phyloP scores from a whole-genome alignment of 352 stramenopile genomes.

The Phytophthora hybrid region DNA sequence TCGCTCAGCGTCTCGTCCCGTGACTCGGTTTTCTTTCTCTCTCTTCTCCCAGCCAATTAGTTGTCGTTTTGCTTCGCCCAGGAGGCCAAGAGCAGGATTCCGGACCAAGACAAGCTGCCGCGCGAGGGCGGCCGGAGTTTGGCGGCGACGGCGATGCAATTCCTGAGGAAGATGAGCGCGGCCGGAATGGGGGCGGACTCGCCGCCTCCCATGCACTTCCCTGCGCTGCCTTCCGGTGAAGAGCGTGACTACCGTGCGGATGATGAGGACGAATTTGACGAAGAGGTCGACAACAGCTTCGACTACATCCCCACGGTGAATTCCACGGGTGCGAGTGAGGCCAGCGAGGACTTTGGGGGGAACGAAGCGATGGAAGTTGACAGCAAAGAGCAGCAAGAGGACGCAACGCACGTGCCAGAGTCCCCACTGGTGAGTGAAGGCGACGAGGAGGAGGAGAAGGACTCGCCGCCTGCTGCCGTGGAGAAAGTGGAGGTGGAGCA shows the following conservation, averaged over 20 bases:
- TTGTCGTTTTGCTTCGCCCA: constrained; percentile 2
- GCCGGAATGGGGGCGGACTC: constrained; percentile 31
- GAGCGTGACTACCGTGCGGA: constrained; percentile 23
- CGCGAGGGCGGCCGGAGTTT: constrained; percentile 21
- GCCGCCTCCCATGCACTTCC: neutral
- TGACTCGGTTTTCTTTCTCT: neutral
- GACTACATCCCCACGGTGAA: constrained; percentile 5
- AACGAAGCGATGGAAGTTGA: neutral
- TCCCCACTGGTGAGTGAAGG: neutral
- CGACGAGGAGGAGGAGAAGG: neutral
- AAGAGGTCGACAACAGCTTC: constrained; percentile 24
- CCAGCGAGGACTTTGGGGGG: neutral
- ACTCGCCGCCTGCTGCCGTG: neutral
- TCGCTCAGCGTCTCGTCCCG: constrained; percentile 23
- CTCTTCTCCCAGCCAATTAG: constrained; percentile 3
- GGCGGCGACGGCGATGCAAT: constrained; percentile 10
- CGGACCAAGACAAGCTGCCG: constrained; percentile 9
- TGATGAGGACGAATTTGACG: constrained; percentile 19
- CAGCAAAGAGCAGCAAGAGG: neutral
- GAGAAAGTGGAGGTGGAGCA: constrained; percentile 14
- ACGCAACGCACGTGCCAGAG: neutral
- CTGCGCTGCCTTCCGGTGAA: neutral
- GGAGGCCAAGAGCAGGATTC: constrained; percentile 15
- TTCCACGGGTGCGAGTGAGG: neutral
- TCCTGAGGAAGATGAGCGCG: constrained; percentile 27